Evolutionary conservation across 176 grass and related monocot species (phyloP).

Genomic region (Saccharum spontaneum): DNA sequence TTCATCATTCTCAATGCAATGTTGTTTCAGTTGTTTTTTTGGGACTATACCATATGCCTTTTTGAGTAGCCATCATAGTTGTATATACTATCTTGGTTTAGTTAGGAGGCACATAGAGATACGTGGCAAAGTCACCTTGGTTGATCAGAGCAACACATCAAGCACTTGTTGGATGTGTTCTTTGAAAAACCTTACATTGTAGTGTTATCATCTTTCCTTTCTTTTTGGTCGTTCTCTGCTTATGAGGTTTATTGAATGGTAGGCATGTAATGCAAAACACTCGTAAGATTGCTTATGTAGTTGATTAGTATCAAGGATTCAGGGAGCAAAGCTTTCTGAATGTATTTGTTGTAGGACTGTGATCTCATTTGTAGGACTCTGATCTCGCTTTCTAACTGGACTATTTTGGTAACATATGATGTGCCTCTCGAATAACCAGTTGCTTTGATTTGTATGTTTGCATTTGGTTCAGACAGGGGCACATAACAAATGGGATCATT

Average conservation of each 20-base stretch:
- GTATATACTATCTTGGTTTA: slow-evolving; percentile 50
- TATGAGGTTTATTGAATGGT: background rate
- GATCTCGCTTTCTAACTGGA: background rate
- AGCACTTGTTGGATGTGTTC: background rate
- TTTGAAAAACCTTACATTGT: slow-evolving; percentile 22
- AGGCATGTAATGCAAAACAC: background rate
- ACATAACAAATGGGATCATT: slow-evolving; percentile 38
- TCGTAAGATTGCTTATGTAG: background rate
- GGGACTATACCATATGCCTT: slow-evolving; percentile 10
- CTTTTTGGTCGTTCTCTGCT: too few relatives aligned
- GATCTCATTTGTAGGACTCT: background rate
- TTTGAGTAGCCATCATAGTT: slow-evolving; percentile 45
- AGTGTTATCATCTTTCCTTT: background rate
- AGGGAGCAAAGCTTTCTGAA: background rate
- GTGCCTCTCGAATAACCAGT: slow-evolving; percentile 55
- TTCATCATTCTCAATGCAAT: background rate
- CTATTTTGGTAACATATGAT: background rate
- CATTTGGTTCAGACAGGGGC: slow-evolving; percentile 61
- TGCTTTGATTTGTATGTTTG: slow-evolving; percentile 37
- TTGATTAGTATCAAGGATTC: background rate
- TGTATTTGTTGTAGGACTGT: background rate
- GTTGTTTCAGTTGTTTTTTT: background rate
- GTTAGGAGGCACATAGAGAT: slow-evolving; percentile 51
- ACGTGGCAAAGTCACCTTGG: background rate
- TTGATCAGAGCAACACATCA: background rate